Percentiles rank a stretch among this genome's conserved stretches.
These are phyloP conservation scores for Pinus tabuliformis DNA, from an alignment of 75 land plant genomes.

Conservation along the genomic window DNA sequence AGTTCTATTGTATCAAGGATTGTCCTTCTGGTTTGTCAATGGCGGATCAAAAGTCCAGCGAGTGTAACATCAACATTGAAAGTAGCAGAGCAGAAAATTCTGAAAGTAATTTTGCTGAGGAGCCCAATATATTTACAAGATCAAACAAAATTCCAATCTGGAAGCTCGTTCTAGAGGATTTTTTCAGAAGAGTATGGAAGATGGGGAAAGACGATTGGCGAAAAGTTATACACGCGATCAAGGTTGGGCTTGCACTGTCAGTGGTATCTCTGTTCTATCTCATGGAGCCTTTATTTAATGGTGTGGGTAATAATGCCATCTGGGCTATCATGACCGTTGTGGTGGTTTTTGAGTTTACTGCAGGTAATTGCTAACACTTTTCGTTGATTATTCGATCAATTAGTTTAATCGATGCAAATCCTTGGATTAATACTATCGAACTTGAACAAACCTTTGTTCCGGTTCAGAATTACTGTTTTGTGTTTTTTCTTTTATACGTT, in stretches of 20 bases:
- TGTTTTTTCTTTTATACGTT: no score
- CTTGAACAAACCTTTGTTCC: not conserved
- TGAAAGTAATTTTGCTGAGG: not conserved
- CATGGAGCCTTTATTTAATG: constrained; percentile 18
- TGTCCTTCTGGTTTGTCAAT: not conserved
- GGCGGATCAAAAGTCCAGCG: not conserved
- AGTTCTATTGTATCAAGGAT: no score
- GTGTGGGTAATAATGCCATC: constrained; percentile 32
- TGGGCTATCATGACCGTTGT: constrained; percentile 56
- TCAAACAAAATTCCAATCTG: not conserved
- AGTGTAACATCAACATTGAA: not conserved
- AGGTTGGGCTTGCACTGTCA: constrained; percentile 40
- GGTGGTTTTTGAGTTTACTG: constrained; percentile 50
- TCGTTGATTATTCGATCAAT: not conserved
- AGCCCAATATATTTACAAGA: not conserved
- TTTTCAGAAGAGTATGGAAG: not conserved
- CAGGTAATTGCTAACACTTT: constrained; percentile 13
- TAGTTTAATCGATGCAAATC: not conserved
- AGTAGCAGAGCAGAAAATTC: not conserved
- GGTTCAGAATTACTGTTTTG: not conserved
- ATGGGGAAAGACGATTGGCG: constrained; percentile 31
- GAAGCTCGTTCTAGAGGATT: not conserved
- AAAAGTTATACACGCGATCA: constrained; percentile 28
- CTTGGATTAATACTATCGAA: not conserved
- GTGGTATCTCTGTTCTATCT: constrained; percentile 30